Percentiles rank a stretch among this genome's conserved stretches.
These are phyloP conservation scores for Saturnispora diversa DNA, from an alignment of 805 yeast species.

Conservation along the genomic window DNA sequence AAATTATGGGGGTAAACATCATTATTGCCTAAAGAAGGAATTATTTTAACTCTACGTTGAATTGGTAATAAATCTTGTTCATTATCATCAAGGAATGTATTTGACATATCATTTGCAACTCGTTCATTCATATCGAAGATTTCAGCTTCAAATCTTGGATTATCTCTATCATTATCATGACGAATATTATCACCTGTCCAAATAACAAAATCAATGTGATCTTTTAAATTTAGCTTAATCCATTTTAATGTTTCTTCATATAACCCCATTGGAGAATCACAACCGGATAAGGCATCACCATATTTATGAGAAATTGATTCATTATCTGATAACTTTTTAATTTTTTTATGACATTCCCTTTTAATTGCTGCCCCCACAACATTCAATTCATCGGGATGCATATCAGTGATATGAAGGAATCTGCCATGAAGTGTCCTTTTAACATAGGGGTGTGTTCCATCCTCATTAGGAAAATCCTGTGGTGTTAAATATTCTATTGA, in stretches of 20 bases:
- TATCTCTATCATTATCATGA: slow-evolving; percentile 69
- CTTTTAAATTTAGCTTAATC: slow-evolving; percentile 55
- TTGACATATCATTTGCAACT: slow-evolving; percentile 45
- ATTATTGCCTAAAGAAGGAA: slow-evolving; percentile 78
- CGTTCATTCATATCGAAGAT: slow-evolving; percentile 62
- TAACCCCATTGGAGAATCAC: slow-evolving; percentile 64
- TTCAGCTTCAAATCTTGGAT: slow-evolving; percentile 66
- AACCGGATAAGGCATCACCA: slow-evolving; percentile 70
- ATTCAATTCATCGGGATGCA: slow-evolving; percentile 76
- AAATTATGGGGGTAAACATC: slow-evolving; percentile 87
- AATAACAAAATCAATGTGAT: slow-evolving; percentile 73
- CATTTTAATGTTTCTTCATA: slow-evolving; percentile 59
- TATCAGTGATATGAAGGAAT: slow-evolving; percentile 77
- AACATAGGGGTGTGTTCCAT: slow-evolving; percentile 9
- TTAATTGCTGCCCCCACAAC: slow-evolving; percentile 42
- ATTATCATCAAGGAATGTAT: slow-evolving; percentile 43
- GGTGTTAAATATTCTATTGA: slow-evolving; percentile 24
- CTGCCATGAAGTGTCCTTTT: slow-evolving; percentile 50
- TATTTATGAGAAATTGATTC: slow-evolving; percentile 49
- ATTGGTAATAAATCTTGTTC: slow-evolving; percentile 26
- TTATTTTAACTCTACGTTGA: slow-evolving; percentile 33
- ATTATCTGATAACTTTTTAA: slow-evolving; percentile 29
- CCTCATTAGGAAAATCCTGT: slow-evolving; percentile 9
- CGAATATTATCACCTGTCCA: slow-evolving; percentile 91
- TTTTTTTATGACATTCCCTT: slow-evolving; percentile 45